Percentiles rank a stretch among this genome's conserved stretches.
phyloP scores from a whole-genome alignment of 208 protist species.

The Wallacemonas sp. region DNA sequence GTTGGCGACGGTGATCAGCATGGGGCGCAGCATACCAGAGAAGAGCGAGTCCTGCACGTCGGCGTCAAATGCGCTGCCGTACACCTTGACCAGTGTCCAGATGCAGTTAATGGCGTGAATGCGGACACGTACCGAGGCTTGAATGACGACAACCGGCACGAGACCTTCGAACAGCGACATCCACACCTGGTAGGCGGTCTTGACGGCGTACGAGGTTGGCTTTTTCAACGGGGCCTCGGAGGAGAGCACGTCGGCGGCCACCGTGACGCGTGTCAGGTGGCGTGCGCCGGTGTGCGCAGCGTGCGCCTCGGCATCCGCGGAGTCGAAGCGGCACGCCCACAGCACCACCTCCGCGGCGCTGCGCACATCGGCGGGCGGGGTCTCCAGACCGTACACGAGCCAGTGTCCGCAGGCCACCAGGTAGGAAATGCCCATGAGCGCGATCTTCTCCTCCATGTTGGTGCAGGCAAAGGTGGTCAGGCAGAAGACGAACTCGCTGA shows the following conservation, averaged over 20 bases:
- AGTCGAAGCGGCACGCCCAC: constrained; percentile 62
- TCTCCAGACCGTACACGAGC: constrained; percentile 83
- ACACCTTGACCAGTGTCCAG: constrained; percentile 57
- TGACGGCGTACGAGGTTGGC: constrained; percentile 41
- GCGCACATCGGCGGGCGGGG: constrained; percentile 52
- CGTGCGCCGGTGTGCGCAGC: constrained; percentile 27
- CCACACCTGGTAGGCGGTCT: constrained; percentile 82
- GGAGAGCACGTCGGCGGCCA: constrained; percentile 51
- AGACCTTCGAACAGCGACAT: constrained; percentile 82
- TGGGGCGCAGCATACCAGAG: constrained; percentile 59
- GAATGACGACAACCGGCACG: constrained; percentile 71
- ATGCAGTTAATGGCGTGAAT: constrained; percentile 67
- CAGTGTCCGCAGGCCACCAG: constrained; percentile 78
- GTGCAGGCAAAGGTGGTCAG: constrained; percentile 81
- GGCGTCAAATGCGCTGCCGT: constrained; percentile 52
- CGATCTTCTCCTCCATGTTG: constrained; percentile 49
- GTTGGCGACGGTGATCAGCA: constrained; percentile 54
- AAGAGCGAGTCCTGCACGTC: constrained; percentile 73
- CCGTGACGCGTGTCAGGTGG: constrained; percentile 48
- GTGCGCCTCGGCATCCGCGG: constrained; percentile 45
- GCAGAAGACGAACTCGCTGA: constrained; percentile 83
- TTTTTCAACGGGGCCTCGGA: constrained; percentile 47
- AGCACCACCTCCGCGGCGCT: constrained; percentile 38
- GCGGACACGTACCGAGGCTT: constrained; percentile 69
- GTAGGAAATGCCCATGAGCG: constrained; percentile 69